phyloP scores from a whole-genome alignment of 768 basidiomycete genomes.

The Phlebiopsis flavidoalba region DNA sequence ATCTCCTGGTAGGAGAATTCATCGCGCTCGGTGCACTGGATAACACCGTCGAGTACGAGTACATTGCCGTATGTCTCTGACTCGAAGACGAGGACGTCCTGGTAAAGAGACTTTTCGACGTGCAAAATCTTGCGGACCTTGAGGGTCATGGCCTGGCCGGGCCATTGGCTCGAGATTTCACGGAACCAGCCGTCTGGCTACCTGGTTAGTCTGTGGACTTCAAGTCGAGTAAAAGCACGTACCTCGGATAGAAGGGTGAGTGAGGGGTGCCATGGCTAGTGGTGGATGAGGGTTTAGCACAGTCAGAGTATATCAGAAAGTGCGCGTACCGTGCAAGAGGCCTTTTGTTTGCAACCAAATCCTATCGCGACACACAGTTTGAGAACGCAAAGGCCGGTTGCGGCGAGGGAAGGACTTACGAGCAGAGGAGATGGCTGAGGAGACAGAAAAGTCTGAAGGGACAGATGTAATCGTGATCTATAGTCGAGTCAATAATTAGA shows the following conservation, averaged over 20 bases:
- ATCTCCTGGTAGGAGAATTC: constrained; percentile 99
- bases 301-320: background rate
- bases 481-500: background rate
- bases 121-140: constrained; percentile 95
- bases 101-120: constrained; percentile 87
- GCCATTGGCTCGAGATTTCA: constrained; percentile 94
- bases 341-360: background rate
- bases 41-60: constrained; percentile 88
- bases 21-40: constrained; percentile 97
- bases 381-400: background rate
- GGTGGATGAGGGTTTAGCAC: background rate
- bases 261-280: constrained; percentile 30
- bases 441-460: background rate
- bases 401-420: background rate
- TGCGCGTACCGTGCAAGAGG: background rate
- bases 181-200: constrained; percentile 88
- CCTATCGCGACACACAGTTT: background rate
- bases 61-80: constrained; percentile 98
- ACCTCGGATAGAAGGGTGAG: constrained; percentile 34
- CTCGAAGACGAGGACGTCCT: constrained; percentile 97
- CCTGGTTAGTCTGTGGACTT: background rate
- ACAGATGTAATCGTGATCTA: background rate
- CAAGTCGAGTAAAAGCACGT: background rate
- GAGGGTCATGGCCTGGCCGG: constrained; percentile 94
- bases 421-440: background rate